Base-by-base conservation (phyloP, 169 alveolate genomes). In the Fabrea salina region DNA sequence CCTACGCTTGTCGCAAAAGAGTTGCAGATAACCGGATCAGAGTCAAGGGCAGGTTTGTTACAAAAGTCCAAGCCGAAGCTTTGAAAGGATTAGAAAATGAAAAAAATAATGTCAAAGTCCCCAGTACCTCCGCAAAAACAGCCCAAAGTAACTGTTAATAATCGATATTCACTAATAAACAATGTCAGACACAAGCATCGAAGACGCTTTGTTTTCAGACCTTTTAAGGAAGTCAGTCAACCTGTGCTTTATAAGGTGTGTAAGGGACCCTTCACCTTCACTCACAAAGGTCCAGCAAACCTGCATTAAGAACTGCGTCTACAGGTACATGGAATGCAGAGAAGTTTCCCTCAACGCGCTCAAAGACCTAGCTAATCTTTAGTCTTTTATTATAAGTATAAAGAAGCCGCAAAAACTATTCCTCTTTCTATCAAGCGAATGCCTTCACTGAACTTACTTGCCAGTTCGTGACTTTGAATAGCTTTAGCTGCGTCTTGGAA, bases 321-420 rank as follows among this genome's bases (percentile, higher is more conserved):
- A 32, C 7, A 64, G 75, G 30, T 64, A 32, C 41, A 32, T 64
- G 75, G 47, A 64, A 35, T 64, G 75, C 6, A 32, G 75, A 64
- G 75, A 64, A 22, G 54, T 35, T 8, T 19, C 75, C 41, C 41
- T 64, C 30, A 35, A 40, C 5, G 16, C 75, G 6, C 27, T 64
- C 4, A 64, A 64, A 64, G 75, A 64, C 19, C 75, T 64, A 19
- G 49, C 75, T 51, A 51, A 1, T 35, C 40, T n/a, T 35, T 41
- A 50, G 19, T 4, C 44, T 59, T 8, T 1, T 32, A 59, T 50
- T 78, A 91, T 22, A 94, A 82, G 86, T 97, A 98, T 76, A 98
- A 94, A 61, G 99, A 96, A 8, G 99, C 98, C 7, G 99, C 97
- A 89, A 98, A 98, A 40, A 98, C 98, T 57, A 98, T 98, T 44